Base-by-base conservation (phyloP, 2,329 filamentous ascomycete species). In the Elsinoe perseae region DNA sequence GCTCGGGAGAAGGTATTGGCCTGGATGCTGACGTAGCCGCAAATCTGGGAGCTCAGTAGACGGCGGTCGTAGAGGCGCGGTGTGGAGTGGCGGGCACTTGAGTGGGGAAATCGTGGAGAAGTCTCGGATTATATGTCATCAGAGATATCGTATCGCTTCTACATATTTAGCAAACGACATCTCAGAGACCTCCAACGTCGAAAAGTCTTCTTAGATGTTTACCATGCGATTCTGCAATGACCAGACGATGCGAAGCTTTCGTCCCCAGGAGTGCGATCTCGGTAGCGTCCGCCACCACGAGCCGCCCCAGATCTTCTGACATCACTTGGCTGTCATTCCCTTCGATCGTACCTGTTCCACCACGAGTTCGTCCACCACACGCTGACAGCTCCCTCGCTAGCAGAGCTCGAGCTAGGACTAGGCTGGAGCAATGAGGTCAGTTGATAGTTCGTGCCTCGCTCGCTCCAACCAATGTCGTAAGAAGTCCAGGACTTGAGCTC, bases 1-100 rank as follows among this genome's bases (percentile, higher is more conserved):
- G 62, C 4, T 38, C 44, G 20, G 57, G 57, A 27, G 57, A 57
- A 3, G 59, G 57, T 21, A 57, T 61, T 21, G 59, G 57, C 5
- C 44, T 61, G 16, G 59, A 61, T 27, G 54, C 54, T 21, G 59
- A 61, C 23, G 57, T 61, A 43, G 59, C 59, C 32, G 59, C 59
- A 10, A 56, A 57, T 52, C 56, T 61, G 16, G 59, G 59, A 9
- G 59, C 59, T 14, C 28, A 52, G 10, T 52, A 36, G 21, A 20
- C 6, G 3, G 4, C 10, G 12, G 5, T 4, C 16, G 16, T 3
- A 21, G 30, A 5, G 3, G 20, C 6, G 40, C 18, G 7, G 18
- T 43, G 21, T 7, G 7, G 7, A 3, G n/a, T 14, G 12, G 32
- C 4, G 3, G 12, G 32, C 32, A 36, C 4, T 36, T 36, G 5